These are phyloP conservation scores for Aspergillus aculeatus DNA, from an alignment of 2,329 filamentous ascomycete species.

Conservation along the genomic window DNA sequence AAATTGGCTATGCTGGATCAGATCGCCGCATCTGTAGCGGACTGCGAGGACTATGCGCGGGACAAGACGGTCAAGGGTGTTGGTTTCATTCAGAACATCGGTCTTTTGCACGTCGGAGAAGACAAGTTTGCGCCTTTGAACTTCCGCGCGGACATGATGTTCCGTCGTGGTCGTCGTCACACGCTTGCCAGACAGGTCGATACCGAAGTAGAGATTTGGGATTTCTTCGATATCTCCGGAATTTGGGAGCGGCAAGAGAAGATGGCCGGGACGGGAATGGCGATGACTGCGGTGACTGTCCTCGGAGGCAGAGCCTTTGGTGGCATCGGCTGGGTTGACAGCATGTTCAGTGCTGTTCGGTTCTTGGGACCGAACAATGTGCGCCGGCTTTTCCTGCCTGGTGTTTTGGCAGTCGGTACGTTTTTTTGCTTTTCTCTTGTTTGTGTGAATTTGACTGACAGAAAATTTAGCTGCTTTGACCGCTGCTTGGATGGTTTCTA, in stretches of 20 bases:
- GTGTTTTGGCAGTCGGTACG: conserved; percentile 75
- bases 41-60: conserved; percentile 85
- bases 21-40: conserved; percentile 73
- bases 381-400: conserved; percentile 75
- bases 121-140: conserved; percentile 81
- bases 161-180: conserved; percentile 73
- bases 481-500: conserved; percentile 75
- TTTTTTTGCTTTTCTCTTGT: conserved; percentile 22
- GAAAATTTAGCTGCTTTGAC: conserved; percentile 63
- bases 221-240: conserved; percentile 86
- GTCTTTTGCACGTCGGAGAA: conserved; percentile 76
- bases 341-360: conserved; percentile 75
- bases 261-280: conserved; percentile 89
- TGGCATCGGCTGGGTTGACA: conserved; percentile 84
- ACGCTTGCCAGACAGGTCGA: conserved; percentile 80
- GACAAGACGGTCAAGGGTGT: conserved; percentile 75
- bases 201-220: conserved; percentile 81
- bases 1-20: conserved; percentile 89
- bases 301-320: conserved; percentile 79
- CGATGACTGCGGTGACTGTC: conserved; percentile 84
- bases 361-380: conserved; percentile 79
- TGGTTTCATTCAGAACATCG: conserved; percentile 82
- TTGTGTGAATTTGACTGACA: conserved; percentile 32
- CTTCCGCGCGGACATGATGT: conserved; percentile 93
- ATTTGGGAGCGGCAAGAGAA: conserved; percentile 91